phyloP scores from a whole-genome alignment of 176 grass and related monocot species.

The Zoysia japonica region DNA sequence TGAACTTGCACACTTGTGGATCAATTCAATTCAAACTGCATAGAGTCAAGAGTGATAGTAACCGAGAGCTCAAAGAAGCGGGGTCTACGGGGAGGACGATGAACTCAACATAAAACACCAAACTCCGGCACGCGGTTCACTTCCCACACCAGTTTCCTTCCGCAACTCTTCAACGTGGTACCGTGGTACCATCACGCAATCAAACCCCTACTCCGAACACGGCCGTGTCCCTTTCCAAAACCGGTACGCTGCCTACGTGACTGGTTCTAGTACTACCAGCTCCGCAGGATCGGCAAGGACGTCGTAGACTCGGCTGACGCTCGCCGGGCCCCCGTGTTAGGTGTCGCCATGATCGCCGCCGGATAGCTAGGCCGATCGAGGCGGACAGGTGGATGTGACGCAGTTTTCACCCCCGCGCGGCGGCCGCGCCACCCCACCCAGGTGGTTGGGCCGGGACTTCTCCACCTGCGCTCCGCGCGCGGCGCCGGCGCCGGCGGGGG shows the following conservation, averaged over 20 bases:
- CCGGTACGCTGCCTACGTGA: constrained; percentile 50
- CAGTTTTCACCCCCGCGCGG: constrained; percentile 13
- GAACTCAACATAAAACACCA: neutral
- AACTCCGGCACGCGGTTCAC: neutral
- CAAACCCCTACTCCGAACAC: constrained; percentile 2
- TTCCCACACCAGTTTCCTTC: constrained; percentile 11
- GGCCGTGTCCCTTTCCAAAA: constrained; percentile 50
- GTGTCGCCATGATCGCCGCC: constrained; percentile 47
- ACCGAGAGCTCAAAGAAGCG: neutral
- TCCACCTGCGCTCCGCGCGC: neutral
- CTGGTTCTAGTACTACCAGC: neutral
- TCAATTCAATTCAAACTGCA: neutral
- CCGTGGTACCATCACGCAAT: constrained; percentile 32
- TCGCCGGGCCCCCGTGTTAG: constrained; percentile 14
- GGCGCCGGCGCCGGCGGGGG: neutral
- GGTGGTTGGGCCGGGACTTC: constrained; percentile 25
- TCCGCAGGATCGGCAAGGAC: constrained; percentile 8
- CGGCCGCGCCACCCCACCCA: neutral
- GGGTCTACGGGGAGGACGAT: neutral
- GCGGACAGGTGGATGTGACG: constrained; percentile 29
- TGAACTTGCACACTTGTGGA: neutral
- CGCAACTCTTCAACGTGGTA: neutral
- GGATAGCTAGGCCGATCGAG: constrained; percentile 9
- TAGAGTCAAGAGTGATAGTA: neutral
- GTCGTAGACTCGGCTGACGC: constrained; percentile 18